These are phyloP conservation scores for Micractinium conductrix DNA, from an alignment of 139 green algal genomes.

Conservation along the genomic window DNA sequence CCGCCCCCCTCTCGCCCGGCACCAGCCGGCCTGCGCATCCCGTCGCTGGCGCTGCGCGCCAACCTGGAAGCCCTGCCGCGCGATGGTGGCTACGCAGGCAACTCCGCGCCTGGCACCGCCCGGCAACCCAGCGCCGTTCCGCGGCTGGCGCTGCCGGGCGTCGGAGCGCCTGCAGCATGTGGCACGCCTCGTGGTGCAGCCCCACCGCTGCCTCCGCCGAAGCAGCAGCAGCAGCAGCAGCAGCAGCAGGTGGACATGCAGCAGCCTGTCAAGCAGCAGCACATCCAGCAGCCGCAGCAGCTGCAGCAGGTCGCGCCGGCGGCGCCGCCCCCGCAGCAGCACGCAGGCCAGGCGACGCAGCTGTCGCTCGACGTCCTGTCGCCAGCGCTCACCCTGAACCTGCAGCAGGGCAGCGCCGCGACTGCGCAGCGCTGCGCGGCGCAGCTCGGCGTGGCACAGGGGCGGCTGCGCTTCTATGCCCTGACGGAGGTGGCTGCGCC, in stretches of 20 bases:
- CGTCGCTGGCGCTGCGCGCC: neutral
- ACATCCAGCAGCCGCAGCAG: neutral
- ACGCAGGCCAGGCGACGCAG: neutral
- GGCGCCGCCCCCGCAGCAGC: neutral
- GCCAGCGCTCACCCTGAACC: neutral
- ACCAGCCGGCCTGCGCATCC: neutral
- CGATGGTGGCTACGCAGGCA: neutral
- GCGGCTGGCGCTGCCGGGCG: neutral
- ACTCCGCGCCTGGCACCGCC: neutral
- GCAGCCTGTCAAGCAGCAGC: neutral
- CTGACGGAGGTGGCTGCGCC: constrained; percentile 9
- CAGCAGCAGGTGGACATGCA: neutral
- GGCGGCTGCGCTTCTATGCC: constrained; percentile 33
- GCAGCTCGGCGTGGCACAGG: constrained; percentile 22
- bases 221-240: neutral
- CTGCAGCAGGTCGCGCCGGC: neutral
- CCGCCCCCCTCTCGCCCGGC: neutral
- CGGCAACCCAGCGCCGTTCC: neutral
- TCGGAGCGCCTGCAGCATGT: neutral
- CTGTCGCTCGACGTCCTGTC: constrained; percentile 14
- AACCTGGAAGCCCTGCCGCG: constrained; percentile 10
- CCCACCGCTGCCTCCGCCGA: neutral
- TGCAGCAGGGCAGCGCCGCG: neutral
- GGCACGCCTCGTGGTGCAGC: neutral
- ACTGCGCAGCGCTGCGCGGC: neutral